Conservation (phyloP, 805 yeast species). For the Schwanniomyces occidentalis region DNA sequence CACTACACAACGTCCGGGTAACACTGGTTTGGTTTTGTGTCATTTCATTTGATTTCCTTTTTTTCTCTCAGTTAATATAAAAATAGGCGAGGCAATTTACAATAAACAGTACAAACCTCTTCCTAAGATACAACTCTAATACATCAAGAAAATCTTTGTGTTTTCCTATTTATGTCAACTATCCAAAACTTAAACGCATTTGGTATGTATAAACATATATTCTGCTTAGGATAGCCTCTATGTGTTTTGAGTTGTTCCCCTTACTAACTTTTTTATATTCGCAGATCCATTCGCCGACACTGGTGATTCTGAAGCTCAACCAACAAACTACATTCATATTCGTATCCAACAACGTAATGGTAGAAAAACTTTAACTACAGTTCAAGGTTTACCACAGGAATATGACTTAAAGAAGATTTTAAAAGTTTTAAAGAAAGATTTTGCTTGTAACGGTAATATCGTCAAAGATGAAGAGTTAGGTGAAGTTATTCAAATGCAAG, state of each 20-base stretch:
- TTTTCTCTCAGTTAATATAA: no score
- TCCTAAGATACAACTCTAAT: no score
- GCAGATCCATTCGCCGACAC: slow-evolving; percentile 99
- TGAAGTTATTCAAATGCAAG: slow-evolving; percentile 96
- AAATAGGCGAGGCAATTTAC: not conserved
- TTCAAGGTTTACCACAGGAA: slow-evolving; percentile 94
- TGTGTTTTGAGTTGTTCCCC: not conserved
- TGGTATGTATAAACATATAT: slow-evolving; percentile 57
- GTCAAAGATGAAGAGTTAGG: slow-evolving; percentile 96
- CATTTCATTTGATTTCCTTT: no score
- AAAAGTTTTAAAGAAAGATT: slow-evolving; percentile 93
- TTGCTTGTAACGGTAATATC: slow-evolving; percentile 98
- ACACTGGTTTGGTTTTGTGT: no score
- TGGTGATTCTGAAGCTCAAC: slow-evolving; percentile 98
- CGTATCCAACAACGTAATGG: slow-evolving; percentile 99
- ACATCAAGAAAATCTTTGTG: slow-evolving; percentile 9
- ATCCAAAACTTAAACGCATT: slow-evolving; percentile 86
- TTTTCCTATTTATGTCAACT: slow-evolving; percentile 62
- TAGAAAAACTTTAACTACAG: slow-evolving; percentile 97
- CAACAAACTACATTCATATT: slow-evolving; percentile 93
- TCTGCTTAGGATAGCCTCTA: no score
- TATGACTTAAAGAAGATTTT: slow-evolving; percentile 92
- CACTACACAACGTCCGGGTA: no score
- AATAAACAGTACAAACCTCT: no score
- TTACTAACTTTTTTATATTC: slow-evolving; percentile 42